Percentiles rank a stretch among this genome's conserved stretches.
These are phyloP conservation scores for Termitomyces sp. DNA, from an alignment of 768 basidiomycete species.

Conservation along the genomic window DNA sequence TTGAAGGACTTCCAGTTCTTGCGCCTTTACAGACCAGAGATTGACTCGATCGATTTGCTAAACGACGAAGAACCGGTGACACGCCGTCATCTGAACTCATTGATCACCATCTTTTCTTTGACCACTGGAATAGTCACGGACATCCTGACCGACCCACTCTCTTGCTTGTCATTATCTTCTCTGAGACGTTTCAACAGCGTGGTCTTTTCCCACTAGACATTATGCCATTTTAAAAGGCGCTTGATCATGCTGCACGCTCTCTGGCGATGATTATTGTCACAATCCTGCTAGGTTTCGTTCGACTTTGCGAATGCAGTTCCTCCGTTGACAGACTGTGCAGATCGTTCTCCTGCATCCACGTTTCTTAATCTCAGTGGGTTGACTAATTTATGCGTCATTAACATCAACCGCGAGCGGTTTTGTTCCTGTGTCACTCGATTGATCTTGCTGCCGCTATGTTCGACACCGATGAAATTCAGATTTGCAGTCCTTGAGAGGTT, in stretches of 20 bases:
- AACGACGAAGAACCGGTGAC: not conserved
- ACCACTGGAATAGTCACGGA: not conserved
- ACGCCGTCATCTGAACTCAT: not conserved
- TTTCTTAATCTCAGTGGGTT: not conserved
- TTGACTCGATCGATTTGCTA: not conserved
- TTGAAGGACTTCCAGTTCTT: constrained; percentile 1
- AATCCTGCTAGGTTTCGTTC: not conserved
- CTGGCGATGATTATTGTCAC: not conserved
- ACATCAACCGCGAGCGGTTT: not conserved
- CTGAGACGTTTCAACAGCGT: not conserved
- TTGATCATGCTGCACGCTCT: not conserved
- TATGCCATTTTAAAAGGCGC: not conserved
- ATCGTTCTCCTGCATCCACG: not conserved
- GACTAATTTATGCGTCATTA: not conserved
- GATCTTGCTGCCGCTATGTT: not conserved
- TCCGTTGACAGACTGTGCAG: not conserved
- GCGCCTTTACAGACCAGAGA: not conserved
- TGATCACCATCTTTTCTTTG: not conserved
- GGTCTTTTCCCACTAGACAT: not conserved
- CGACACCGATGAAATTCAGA: not conserved
- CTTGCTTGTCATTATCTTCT: not conserved
- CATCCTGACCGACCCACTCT: not conserved
- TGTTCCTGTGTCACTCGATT: not conserved
- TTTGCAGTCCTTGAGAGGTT: not conserved
- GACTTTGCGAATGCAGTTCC: not conserved